These are phyloP conservation scores for Candida sanyaensis DNA, from an alignment of 1,139 yeast species.

Conservation along the genomic window DNA sequence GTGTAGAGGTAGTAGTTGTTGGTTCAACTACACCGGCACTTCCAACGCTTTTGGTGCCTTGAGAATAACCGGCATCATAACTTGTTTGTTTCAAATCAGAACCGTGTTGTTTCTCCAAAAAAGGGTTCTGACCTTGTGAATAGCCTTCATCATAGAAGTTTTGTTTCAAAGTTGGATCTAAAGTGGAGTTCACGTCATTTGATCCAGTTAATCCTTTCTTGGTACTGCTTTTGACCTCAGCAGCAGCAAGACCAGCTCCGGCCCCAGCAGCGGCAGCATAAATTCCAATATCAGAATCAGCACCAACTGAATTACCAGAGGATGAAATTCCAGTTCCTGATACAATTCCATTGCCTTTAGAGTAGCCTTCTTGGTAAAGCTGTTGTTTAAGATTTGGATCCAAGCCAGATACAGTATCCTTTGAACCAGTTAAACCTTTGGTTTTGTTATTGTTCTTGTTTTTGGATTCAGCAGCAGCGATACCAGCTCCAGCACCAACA, in stretches of 20 bases:
- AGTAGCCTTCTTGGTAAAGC: slow-evolving; percentile 8
- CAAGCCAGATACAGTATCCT: slow-evolving; percentile 2
- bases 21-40: too few relatives aligned
- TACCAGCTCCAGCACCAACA: slow-evolving; percentile 12
- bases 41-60: not conserved
- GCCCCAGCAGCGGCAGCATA: slow-evolving; percentile 14
- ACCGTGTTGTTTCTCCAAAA: not conserved
- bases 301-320: too few relatives aligned
- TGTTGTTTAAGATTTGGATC: not conserved
- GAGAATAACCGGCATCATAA: not conserved
- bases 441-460: too few relatives aligned
- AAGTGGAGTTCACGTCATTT: not conserved
- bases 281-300: too few relatives aligned
- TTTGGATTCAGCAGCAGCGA: slow-evolving; percentile 9
- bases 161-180: too few relatives aligned
- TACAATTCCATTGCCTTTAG: too few relatives aligned
- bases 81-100: not conserved
- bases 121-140: slow-evolving; percentile 1
- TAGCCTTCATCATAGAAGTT: too few relatives aligned
- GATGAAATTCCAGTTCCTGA: too few relatives aligned
- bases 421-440: slow-evolving; percentile 1
- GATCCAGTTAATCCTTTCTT: not conserved
- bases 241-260: slow-evolving; percentile 10
- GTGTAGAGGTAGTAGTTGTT: not conserved
- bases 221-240: not conserved